Conservation (phyloP, 768 basidiomycete species). For the Phanerochaete carnosa region DNA sequence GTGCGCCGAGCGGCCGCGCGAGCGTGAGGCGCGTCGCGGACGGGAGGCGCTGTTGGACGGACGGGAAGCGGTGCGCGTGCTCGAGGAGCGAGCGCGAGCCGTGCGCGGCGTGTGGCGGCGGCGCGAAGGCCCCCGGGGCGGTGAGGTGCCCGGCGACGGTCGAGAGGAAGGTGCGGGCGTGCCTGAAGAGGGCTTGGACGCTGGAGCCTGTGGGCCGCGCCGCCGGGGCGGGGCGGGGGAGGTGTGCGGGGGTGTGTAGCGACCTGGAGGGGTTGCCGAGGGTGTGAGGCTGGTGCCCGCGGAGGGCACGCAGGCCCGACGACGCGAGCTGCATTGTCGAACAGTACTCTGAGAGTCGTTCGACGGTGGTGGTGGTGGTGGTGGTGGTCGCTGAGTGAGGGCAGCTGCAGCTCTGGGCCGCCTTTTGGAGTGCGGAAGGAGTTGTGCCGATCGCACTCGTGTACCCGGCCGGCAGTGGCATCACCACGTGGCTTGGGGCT, state of each 20-base stretch:
- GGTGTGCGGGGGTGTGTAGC: constrained; percentile 40
- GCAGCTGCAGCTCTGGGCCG: background rate
- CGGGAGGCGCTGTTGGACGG: constrained; percentile 55
- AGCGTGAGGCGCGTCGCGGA: constrained; percentile 52
- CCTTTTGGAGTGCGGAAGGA: background rate
- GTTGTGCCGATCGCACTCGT: background rate
- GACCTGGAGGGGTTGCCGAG: constrained; percentile 30
- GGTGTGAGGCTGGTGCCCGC: constrained; percentile 17
- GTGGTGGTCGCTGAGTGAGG: constrained; percentile 7
- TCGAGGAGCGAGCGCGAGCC: constrained; percentile 25
- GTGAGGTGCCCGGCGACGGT: constrained; percentile 55
- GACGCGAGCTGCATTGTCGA: constrained; percentile 30
- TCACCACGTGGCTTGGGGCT: background rate
- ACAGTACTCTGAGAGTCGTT: background rate
- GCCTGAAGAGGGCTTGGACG: constrained; percentile 45
- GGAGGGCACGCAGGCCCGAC: constrained; percentile 23
- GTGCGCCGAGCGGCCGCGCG: constrained; percentile 39
- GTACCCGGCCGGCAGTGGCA: background rate
- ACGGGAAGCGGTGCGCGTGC: constrained; percentile 22
- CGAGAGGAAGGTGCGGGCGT: constrained; percentile 53
- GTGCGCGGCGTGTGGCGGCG: constrained; percentile 23
- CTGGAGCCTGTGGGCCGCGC: constrained; percentile 28
- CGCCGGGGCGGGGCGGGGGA: constrained; percentile 27
- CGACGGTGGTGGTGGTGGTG: background rate
- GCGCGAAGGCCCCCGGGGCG: constrained; percentile 43